Evolutionary conservation across 345 rosid species (phyloP).

Genomic region (Hibiscus syriacus): DNA sequence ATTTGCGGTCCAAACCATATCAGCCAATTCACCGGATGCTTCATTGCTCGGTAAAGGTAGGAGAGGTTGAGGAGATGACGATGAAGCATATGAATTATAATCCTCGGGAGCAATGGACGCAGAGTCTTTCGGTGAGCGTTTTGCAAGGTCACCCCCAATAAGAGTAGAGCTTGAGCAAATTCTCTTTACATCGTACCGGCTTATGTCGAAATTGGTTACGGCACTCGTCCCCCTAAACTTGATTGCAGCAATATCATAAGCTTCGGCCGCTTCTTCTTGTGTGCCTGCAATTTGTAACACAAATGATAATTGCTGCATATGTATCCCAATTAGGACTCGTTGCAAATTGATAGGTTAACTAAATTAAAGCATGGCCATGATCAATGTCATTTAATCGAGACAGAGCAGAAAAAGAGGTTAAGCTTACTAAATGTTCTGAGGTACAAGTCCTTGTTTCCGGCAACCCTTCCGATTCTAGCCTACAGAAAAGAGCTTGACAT

Average conservation of each 20-base stretch:
- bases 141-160: conserved; percentile 56
- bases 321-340: too few species aligned
- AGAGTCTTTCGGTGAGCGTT: conserved; percentile 32
- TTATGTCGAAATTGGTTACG: conserved; percentile 75
- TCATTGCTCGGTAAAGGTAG: conserved; percentile 24
- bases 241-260: conserved; percentile 86
- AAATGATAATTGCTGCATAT: not conserved
- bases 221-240: conserved; percentile 78
- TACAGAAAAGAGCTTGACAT: conserved; percentile 27
- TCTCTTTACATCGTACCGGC: conserved; percentile 68
- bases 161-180: conserved; percentile 72
- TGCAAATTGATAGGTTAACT: too few species aligned
- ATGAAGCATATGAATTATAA: conserved; percentile 30
- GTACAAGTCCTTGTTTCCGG: conserved; percentile 92
- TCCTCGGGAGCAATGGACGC: conserved; percentile 20
- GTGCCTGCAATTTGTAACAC: conserved; percentile 38
- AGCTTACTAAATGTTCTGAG: conserved; percentile 83
- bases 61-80: conserved; percentile 24
- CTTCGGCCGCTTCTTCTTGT: conserved; percentile 91
- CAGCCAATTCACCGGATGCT: conserved; percentile 30
- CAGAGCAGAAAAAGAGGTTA: too few species aligned
- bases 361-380: too few species aligned
- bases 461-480: conserved; percentile 90
- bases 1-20: conserved; percentile 32
- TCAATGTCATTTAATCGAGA: too few species aligned